A percentile compares a stretch with the other conserved stretches of the same genome.
These are phyloP conservation scores for Fennellomyces sp. DNA, from an alignment of 371 early-diverging fungal genomes.

Conservation along the genomic window DNA sequence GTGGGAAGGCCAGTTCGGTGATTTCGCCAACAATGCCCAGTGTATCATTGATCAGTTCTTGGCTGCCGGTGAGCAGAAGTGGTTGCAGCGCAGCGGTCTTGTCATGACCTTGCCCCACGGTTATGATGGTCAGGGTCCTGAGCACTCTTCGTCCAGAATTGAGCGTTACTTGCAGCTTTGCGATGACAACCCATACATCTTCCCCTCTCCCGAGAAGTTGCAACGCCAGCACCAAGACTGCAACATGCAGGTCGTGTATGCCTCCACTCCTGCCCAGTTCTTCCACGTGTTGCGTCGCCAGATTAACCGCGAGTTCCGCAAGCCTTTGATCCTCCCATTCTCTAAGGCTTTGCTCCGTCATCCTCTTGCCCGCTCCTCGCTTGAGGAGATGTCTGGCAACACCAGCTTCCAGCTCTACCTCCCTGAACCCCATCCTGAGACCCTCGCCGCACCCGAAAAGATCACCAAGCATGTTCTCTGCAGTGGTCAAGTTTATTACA, in stretches of 20 bases:
- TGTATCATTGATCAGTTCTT: conserved; percentile 97
- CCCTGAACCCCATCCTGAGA: conserved; percentile 87
- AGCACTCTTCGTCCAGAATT: conserved; percentile 93
- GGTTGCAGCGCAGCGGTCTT: conserved; percentile 94
- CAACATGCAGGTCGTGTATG: conserved; percentile 97
- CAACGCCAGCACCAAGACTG: conserved; percentile 94
- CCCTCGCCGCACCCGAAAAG: conserved; percentile 73
- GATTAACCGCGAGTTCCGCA: conserved; percentile 95
- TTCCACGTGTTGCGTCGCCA: conserved; percentile 97
- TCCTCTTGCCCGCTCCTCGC: conserved; percentile 84
- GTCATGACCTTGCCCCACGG: conserved; percentile 95
- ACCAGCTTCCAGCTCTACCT: conserved; percentile 90
- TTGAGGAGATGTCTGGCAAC: conserved; percentile 81
- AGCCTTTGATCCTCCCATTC: conserved; percentile 90
- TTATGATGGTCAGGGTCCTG: conserved; percentile 98
- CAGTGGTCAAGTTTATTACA: conserved; percentile 96
- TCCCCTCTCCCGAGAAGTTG: conserved; percentile 81
- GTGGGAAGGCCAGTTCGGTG: conserved; percentile 99
- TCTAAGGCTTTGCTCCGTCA: conserved; percentile 95
- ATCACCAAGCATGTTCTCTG: conserved; percentile 92
- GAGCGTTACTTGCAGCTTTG: conserved; percentile 95
- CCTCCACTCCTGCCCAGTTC: conserved; percentile 94
- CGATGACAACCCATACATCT: conserved; percentile 91
- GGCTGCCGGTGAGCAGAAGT: conserved; percentile 96
- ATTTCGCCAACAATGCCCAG: conserved; percentile 97